Conservation (phyloP, 2,329 filamentous ascomycete species). For the Remersonia thermophila region DNA sequence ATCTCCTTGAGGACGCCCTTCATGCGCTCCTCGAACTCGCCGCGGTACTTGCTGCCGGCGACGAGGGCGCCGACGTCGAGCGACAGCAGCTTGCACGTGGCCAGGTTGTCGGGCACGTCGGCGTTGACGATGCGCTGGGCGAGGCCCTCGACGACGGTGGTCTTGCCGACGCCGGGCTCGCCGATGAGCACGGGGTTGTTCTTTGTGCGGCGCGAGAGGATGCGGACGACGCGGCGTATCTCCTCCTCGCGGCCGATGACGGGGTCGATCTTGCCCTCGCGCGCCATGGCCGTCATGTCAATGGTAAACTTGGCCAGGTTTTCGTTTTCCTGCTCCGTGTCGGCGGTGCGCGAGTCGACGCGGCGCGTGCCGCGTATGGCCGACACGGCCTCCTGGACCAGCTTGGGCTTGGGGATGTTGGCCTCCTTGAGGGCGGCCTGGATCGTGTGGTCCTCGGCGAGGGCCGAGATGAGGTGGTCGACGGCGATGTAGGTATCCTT, state of each 20-base stretch:
- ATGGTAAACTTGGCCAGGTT: slow-evolving; percentile 97
- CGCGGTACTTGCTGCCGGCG: slow-evolving; percentile 94
- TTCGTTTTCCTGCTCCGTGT: slow-evolving; percentile 84
- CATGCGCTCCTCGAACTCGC: slow-evolving; percentile 98
- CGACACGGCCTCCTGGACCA: slow-evolving; percentile 81
- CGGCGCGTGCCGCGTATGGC: slow-evolving; percentile 85
- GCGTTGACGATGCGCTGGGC: slow-evolving; percentile 92
- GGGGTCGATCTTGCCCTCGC: slow-evolving; percentile 95
- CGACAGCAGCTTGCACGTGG: slow-evolving; percentile 85
- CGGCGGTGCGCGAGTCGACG: slow-evolving; percentile 92
- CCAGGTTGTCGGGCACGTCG: slow-evolving; percentile 90
- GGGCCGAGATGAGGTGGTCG: slow-evolving; percentile 80
- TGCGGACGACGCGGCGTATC: slow-evolving; percentile 81
- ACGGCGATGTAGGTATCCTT: slow-evolving; percentile 92
- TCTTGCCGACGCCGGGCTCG: slow-evolving; percentile 97
- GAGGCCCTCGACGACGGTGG: slow-evolving; percentile 90
- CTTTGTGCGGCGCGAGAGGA: slow-evolving; percentile 86
- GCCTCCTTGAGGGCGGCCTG: slow-evolving; percentile 67
- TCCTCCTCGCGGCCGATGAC: slow-evolving; percentile 96
- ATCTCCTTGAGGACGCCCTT: slow-evolving; percentile 98
- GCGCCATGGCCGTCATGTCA: slow-evolving; percentile 92
- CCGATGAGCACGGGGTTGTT: slow-evolving; percentile 98
- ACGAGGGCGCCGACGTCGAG: slow-evolving; percentile 92
- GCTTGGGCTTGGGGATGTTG: slow-evolving; percentile 82
- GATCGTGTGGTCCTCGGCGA: slow-evolving; percentile 67